These are phyloP conservation scores for Cladophialophora immunda DNA, from an alignment of 2,329 filamentous ascomycete species.

Conservation along the genomic window DNA sequence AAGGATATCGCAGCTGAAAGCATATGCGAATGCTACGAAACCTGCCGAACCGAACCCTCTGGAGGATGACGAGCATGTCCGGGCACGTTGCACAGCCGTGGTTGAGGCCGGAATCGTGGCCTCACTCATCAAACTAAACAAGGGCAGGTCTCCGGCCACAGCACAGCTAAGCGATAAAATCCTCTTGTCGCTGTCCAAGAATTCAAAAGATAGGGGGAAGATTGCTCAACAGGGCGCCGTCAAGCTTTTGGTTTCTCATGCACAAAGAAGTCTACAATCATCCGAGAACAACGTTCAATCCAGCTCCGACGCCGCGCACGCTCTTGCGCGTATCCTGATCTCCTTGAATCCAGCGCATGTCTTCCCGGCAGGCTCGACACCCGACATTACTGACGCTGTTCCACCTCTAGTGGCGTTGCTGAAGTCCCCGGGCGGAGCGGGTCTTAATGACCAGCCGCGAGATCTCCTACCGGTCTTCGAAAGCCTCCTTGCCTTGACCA, in stretches of 20 bases:
- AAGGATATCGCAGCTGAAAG: slow-evolving; percentile 89
- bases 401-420: slow-evolving; percentile 81
- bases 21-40: slow-evolving; percentile 87
- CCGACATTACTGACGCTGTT: slow-evolving; percentile 79
- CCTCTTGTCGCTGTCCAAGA: slow-evolving; percentile 77
- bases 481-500: slow-evolving; percentile 88
- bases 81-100: slow-evolving; percentile 76
- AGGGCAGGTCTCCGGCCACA: slow-evolving; percentile 73
- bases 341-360: slow-evolving; percentile 84
- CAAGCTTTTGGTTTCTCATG: slow-evolving; percentile 78
- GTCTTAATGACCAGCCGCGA: slow-evolving; percentile 59
- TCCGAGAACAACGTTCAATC: slow-evolving; percentile 42
- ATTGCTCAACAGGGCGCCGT: slow-evolving; percentile 95
- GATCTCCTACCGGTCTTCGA: slow-evolving; percentile 92
- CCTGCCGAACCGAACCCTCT: slow-evolving; percentile 70
- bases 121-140: slow-evolving; percentile 78
- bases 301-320: slow-evolving; percentile 73
- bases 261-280: slow-evolving; percentile 48
- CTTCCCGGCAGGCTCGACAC: slow-evolving; percentile 79
- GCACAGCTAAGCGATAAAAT: slow-evolving; percentile 78
- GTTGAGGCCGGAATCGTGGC: slow-evolving; percentile 82
- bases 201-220: slow-evolving; percentile 75
- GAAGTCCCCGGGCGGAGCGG: slow-evolving; percentile 47
- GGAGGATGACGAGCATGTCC: slow-evolving; percentile 78
- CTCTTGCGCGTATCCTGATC: slow-evolving; percentile 84